phyloP scores from a whole-genome alignment of 2,329 filamentous ascomycete genomes.

The Colletotrichum godetiae region DNA sequence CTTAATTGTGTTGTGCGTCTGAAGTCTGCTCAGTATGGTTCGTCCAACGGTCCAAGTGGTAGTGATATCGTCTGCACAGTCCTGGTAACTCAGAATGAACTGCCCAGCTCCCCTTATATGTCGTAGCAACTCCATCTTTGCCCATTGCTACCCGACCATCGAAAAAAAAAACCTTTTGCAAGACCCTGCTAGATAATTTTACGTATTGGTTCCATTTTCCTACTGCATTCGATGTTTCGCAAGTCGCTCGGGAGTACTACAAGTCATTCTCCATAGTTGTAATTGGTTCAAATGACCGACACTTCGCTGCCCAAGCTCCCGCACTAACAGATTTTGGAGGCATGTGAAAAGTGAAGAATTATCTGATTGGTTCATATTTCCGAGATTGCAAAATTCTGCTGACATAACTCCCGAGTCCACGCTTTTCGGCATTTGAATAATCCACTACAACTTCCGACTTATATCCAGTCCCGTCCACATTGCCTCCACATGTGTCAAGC shows the following conservation, averaged over 20 bases:
- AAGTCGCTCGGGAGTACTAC: background rate
- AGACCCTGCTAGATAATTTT: background rate
- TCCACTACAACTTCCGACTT: constrained; percentile 8
- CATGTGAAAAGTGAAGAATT: background rate
- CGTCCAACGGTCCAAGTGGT: background rate
- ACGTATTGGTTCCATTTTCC: background rate
- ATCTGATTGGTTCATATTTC: background rate
- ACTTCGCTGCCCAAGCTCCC: background rate
- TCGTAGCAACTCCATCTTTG: background rate
- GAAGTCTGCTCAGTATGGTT: background rate
- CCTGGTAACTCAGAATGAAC: background rate
- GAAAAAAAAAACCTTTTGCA: background rate
- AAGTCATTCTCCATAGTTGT: background rate
- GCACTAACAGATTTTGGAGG: background rate
- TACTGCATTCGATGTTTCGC: background rate
- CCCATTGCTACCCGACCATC: background rate
- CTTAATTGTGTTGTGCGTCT: too few relatives aligned
- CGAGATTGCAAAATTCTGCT: background rate
- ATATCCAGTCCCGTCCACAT: background rate
- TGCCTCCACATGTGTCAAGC: background rate
- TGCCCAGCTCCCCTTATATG: background rate
- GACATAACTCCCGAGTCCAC: background rate
- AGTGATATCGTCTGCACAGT: background rate
- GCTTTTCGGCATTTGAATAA: background rate
- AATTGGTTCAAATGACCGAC: background rate